Base-by-base conservation (phyloP, 495 filamentous ascomycete species). In the Penicillium manginii region DNA sequence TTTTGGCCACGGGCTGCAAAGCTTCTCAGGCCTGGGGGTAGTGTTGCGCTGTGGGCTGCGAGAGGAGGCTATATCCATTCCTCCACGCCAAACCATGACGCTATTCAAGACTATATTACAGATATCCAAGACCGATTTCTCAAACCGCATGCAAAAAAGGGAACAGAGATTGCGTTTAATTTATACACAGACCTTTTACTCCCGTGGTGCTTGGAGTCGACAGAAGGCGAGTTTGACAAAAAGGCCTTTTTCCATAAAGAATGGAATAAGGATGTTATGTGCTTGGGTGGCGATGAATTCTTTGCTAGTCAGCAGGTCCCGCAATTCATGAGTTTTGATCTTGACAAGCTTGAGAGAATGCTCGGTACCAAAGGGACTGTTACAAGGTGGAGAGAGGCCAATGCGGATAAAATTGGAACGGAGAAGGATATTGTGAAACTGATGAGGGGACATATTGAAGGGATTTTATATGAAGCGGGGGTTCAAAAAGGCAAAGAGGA, bases 1-100 rank as follows among this genome's bases (percentile, higher is more conserved):
- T 86, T 88, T 68, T 88, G 81, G 78, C 29, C 51, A 0, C 55
- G 63, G 2, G 83, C 81, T 0, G 82, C 79, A 0, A 64, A 70
- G 22, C 68, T 80, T 12, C 59, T 88, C 11, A 79, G 74, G 57
- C 78, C 79, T 2, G 80, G 81, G 5, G 84, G 83, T 10, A 86
- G 74, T 0, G 78, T 87, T 11, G 83, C 81, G 0, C 37, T 86
- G 0, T 88, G 83, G 84, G 63, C 65, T 12, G 62, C 49, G 43
- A 60, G 54, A 55, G 53, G 62, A 29, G 15, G 40, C 35, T 14
- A 22, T 8, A 9, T 55, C 57, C 70, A 77, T 55, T 68, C 68
- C 3, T 63, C 61, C 0, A 72, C 65, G 39, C 68, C 72, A 1
- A 73, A 78, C 51, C 58, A 57, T n/a, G 60, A 47, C 0, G 64